Evolutionary conservation across 306 rosid species (phyloP), one percentile per base, ranked within the genome.

Genomic region (Gastrolobium bilobum): DNA sequence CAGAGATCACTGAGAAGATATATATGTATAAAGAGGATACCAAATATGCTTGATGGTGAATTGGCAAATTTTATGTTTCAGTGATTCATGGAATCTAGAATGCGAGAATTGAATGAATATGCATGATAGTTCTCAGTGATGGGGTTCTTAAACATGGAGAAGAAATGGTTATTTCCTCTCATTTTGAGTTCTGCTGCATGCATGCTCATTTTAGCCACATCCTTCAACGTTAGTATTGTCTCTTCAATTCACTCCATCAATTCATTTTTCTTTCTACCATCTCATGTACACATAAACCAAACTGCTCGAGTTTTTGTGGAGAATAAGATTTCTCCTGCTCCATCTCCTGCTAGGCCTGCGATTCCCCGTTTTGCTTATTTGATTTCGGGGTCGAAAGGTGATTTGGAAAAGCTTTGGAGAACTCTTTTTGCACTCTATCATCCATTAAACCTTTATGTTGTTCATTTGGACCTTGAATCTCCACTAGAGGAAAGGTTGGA

Each of bases 321-420:
- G 80, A 42, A 44, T 50, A 93, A 83, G 83, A 5, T 82, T 64
- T 7, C 83, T 10, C 80, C 84, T 40, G 40, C 82, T 42, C 83
- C 80, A 4, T 42, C 93, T 63, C 92, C 90, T 15, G 1, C 82
- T 48, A 64, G 33, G 37, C 84, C 79, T 5, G 1, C 63, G 0
- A 43, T 86, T 66, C 96, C 99, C 4, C 91, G 98, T 13, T 95
- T 95, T 0, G 99, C 98, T 10, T 95, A 95, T 74, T 75, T 95
- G 79, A 86, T 93, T 71, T 91, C 99, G 0, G 99, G 99, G 5
- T 95, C 99, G 6, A 95, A 87, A 82, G 99, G 99, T 6, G 99
- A 91, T 75, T 59, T 95, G 73, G 94, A 95, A 4, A 95, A 87
- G 89, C 91, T 93, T 29, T 93, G 99, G 99, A 93, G 98, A 76